Percentiles rank a stretch among this genome's conserved stretches.
phyloP scores from a whole-genome alignment of 169 alveolate species.

The Plasmodium inui region DNA sequence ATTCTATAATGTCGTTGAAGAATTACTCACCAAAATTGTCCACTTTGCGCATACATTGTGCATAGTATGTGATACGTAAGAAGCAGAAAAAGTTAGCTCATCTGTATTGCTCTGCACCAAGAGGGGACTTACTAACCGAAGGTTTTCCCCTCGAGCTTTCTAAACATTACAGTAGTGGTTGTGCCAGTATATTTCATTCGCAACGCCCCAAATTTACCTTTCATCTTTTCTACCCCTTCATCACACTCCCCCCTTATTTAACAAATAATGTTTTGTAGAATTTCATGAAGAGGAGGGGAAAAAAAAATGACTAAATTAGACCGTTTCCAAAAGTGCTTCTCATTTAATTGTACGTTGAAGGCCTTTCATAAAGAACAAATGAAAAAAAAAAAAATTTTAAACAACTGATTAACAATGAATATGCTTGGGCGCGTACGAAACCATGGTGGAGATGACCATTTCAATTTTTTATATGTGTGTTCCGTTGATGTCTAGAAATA shows the following conservation, averaged over 20 bases:
- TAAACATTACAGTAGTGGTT: background rate
- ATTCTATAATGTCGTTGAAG: background rate
- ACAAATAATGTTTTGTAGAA: background rate
- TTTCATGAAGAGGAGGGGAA: background rate
- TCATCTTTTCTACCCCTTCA: background rate
- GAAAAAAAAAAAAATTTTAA: background rate
- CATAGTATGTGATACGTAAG: background rate
- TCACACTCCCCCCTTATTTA: background rate
- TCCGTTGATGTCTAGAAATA: background rate
- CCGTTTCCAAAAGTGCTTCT: too few species aligned
- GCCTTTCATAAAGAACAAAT: background rate
- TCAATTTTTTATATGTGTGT: background rate
- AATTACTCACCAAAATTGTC: background rate
- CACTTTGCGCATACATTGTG: background rate
- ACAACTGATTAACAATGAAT: background rate
- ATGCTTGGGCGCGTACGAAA: background rate
- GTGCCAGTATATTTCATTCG: background rate
- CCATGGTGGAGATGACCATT: background rate
- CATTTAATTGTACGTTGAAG: too few species aligned
- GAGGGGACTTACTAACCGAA: background rate
- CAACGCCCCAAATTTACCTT: background rate
- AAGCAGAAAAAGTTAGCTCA: background rate
- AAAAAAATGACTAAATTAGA: too few species aligned
- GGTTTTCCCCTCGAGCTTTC: background rate
- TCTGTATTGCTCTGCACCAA: background rate